phyloP scores from a whole-genome alignment of 2,329 filamentous ascomycete genomes.

The Byssoonygena ceratinophila region DNA sequence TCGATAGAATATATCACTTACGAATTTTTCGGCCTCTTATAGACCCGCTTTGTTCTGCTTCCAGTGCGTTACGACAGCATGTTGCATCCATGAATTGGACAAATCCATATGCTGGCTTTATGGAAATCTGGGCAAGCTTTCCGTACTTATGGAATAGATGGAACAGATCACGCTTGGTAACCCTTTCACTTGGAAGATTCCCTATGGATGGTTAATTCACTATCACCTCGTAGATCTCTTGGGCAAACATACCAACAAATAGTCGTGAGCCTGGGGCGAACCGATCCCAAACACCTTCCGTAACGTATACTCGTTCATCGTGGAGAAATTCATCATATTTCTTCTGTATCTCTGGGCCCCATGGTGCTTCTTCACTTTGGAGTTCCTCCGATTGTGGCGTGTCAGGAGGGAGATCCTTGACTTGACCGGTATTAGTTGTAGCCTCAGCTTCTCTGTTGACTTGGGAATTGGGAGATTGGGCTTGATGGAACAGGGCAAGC shows the following conservation, averaged over 20 bases:
- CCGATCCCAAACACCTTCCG: slow-evolving; percentile 43
- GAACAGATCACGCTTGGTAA: slow-evolving; percentile 88
- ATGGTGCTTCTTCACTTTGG: slow-evolving; percentile 33
- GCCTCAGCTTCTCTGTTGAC: background rate
- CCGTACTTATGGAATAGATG: slow-evolving; percentile 80
- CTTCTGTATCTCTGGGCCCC: slow-evolving; percentile 40
- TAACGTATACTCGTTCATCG: slow-evolving; percentile 42
- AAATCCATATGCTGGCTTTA: slow-evolving; percentile 94
- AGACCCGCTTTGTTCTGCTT: slow-evolving; percentile 66
- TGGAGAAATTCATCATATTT: slow-evolving; percentile 44
- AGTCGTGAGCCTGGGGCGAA: slow-evolving; percentile 41
- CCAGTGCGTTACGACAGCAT: slow-evolving; percentile 64
- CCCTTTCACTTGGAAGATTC: slow-evolving; percentile 84
- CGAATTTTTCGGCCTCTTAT: slow-evolving; percentile 88
- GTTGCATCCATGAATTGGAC: slow-evolving; percentile 76
- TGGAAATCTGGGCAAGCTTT: slow-evolving; percentile 81
- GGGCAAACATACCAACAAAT: slow-evolving; percentile 37
- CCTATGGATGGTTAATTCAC: slow-evolving; percentile 40
- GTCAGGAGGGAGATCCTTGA: background rate
- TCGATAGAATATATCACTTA: slow-evolving; percentile 47
- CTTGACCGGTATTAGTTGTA: background rate
- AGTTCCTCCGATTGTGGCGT: background rate
- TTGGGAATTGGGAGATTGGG: background rate
- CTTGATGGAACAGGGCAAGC: background rate
- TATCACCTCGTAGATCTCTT: background rate